phyloP scores from a whole-genome alignment of 225 moss, liverwort and hornwort species.

The Polytrichum commune region DNA sequence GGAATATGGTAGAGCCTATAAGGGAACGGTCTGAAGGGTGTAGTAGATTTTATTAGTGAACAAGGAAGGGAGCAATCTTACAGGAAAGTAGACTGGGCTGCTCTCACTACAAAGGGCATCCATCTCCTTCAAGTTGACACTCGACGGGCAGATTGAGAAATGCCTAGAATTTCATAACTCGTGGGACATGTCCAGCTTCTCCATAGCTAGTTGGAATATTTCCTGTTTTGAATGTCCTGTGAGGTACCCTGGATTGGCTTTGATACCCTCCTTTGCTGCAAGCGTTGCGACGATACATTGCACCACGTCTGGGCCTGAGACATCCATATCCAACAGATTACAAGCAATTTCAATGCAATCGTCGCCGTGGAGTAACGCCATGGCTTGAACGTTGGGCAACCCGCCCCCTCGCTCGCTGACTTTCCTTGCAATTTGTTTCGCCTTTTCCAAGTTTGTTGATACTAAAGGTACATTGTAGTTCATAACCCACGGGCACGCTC shows the following conservation, averaged over 20 bases:
- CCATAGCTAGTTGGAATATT: slow-evolving; percentile 49
- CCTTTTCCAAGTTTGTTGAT: slow-evolving; percentile 43
- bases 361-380: slow-evolving; percentile 81
- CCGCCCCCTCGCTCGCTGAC: slow-evolving; percentile 88
- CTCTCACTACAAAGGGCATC: neutral
- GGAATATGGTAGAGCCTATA: too few species aligned
- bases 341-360: slow-evolving; percentile 80
- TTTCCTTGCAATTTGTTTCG: slow-evolving; percentile 52
- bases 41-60: too few species aligned
- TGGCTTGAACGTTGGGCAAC: slow-evolving; percentile 77
- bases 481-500: slow-evolving; percentile 91
- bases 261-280: slow-evolving; percentile 43
- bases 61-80: too few species aligned
- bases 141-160: neutral
- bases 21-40: too few species aligned
- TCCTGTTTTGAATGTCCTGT: slow-evolving; percentile 66
- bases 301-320: slow-evolving; percentile 52
- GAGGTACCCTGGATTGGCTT: slow-evolving; percentile 50
- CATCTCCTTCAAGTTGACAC: neutral
- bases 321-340: slow-evolving; percentile 66
- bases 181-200: slow-evolving; percentile 13
- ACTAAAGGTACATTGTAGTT: slow-evolving; percentile 83
- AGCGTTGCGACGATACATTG: slow-evolving; percentile 52
- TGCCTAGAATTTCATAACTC: neutral
- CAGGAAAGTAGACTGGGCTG: too few species aligned